Evolutionary conservation across 768 basidiomycete species (phyloP).

Genomic region (Naganishia friedmannii): DNA sequence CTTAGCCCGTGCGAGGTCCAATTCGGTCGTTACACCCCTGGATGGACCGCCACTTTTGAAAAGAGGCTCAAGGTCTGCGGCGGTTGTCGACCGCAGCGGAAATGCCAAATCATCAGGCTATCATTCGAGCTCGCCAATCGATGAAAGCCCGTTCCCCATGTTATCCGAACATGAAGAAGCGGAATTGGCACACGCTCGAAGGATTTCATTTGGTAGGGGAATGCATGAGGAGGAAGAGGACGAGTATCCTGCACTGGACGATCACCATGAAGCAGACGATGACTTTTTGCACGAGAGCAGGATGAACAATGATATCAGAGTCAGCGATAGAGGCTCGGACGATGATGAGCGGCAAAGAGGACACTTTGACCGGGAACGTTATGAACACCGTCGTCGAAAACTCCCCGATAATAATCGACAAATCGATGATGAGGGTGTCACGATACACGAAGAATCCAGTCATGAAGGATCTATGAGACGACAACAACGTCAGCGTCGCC

Average conservation of each 20-base stretch:
- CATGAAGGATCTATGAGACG: conserved; percentile 21
- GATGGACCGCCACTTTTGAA: conserved; percentile 33
- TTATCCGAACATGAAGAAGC: conserved; percentile 48
- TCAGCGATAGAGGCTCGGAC: conserved; percentile 22
- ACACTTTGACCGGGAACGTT: neutral
- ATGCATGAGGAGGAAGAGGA: conserved; percentile 19
- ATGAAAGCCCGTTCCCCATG: conserved; percentile 44
- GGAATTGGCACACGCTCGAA: conserved; percentile 45
- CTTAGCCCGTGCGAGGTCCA: conserved; percentile 50
- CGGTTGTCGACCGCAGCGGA: neutral
- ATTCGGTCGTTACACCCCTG: conserved; percentile 32
- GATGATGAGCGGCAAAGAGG: conserved; percentile 26
- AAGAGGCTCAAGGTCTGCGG: neutral
- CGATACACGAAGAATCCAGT: neutral
- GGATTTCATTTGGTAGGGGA: conserved; percentile 33
- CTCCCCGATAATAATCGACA: neutral
- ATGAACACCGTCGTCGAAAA: neutral
- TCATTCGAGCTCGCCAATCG: conserved; percentile 44
- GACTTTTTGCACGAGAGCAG: conserved; percentile 18
- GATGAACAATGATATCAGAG: conserved; percentile 2
- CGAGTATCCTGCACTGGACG: conserved; percentile 12
- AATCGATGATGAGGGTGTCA: conserved; percentile 18
- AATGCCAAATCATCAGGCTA: conserved; percentile 31
- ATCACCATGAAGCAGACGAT: conserved; percentile 15
- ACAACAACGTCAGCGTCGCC: neutral